Conservation (phyloP, 495 filamentous ascomycete species). For the Cenococcum geophilum region DNA sequence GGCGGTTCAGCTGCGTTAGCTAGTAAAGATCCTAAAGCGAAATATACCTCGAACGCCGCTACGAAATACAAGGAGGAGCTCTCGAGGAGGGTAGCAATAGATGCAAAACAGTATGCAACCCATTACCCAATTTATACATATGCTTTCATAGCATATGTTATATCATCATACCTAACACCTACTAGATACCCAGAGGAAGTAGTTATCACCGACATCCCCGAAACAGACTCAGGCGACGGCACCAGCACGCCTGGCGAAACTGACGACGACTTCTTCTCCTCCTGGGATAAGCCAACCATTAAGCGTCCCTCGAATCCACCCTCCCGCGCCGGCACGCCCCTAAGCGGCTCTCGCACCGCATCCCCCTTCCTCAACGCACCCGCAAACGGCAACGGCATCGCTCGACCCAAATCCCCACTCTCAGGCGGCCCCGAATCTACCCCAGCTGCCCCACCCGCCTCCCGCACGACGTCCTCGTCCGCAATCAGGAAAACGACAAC, state of each 20-base stretch:
- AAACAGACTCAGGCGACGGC: constrained; percentile 53
- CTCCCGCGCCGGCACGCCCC: constrained; percentile 82
- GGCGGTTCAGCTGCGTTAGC: constrained; percentile 88
- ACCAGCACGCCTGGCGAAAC: constrained; percentile 68
- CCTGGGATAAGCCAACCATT: constrained; percentile 96
- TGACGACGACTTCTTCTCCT: constrained; percentile 95
- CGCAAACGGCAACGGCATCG: constrained; percentile 61
- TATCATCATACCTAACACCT: not conserved
- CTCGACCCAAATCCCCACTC: constrained; percentile 77
- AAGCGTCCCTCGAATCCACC: constrained; percentile 93
- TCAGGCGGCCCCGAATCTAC: constrained; percentile 47
- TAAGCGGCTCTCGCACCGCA: constrained; percentile 70
- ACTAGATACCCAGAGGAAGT: constrained; percentile 79
- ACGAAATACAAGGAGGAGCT: constrained; percentile 96
- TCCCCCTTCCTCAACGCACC: constrained; percentile 81
- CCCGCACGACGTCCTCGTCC: constrained; percentile 65
- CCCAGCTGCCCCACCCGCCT: constrained; percentile 46
- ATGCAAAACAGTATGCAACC: constrained; percentile 64
- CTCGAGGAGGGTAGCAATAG: constrained; percentile 69
- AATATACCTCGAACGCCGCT: constrained; percentile 86
- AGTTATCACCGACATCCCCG: constrained; percentile 68
- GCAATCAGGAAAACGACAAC: constrained; percentile 67
- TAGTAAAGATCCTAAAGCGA: constrained; percentile 92
- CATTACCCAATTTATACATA: constrained; percentile 17
- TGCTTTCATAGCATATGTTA: not conserved